Base-by-base conservation (phyloP, 306 rosid genomes). In the Lotus japonicus region DNA sequence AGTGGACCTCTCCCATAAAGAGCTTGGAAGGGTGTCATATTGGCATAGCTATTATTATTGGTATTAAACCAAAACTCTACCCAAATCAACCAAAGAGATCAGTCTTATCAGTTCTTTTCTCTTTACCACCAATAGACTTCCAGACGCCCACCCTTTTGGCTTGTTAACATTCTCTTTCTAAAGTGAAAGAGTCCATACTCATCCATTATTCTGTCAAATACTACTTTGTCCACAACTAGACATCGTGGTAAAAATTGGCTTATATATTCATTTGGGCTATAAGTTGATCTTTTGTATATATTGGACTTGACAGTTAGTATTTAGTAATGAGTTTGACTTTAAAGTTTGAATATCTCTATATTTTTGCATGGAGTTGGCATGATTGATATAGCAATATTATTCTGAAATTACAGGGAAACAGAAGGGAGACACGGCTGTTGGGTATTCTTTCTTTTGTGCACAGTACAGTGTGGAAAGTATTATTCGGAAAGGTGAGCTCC, bases 391-490 rank as follows among this genome's bases (percentile, higher is more conserved):
- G n/a, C 67, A 64, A 54, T 66, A 28, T 39, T 63, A 43, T 66
- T 80, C 35, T 87, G 43, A 50, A 68, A 31, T 52, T 71, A 19
- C 88, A 94, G 96, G 98, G 98, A 79, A 94, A 94, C 75, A 85
- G 97, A 80, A 90, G 95, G 88, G 98, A 94, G 83, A 94, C 97
- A 48, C 82, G 97, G 18, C 70, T 94, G 77, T 58, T 90, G 72
- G 96, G 97, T 23, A 90, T 94, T 79, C 90, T 94, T 31, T 90
- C 97, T 49, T 94, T 94, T 78, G 95, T 94, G 42, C 97, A 94
- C 84, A 94, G 95, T 87, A 90, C 98, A 14, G 97, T 94, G 15
- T 94, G 98, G 98, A 94, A 94, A 87, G 96, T 90, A 48, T 71
- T 94, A 70, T 94, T 94, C 66, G 98, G 98, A 73, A 94, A 94